These are phyloP conservation scores for Simmondsia chinensis DNA, from an alignment of 148 eudicot species.

Conservation along the genomic window DNA sequence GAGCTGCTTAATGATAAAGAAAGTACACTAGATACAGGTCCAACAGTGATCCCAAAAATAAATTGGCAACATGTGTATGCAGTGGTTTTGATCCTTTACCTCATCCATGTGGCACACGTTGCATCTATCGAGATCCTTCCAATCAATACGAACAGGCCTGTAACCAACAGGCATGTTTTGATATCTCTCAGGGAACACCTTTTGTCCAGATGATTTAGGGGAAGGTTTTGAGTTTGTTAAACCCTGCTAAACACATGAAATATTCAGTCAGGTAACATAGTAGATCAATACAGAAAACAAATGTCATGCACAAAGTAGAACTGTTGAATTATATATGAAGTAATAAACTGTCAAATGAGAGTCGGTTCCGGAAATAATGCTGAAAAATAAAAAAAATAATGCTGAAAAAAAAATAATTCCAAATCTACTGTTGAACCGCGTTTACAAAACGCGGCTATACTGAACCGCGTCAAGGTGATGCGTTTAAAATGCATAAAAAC, in stretches of 20 bases:
- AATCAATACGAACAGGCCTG: slow-evolving; percentile 59
- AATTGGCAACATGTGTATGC: neutral
- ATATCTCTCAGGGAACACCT: slow-evolving; percentile 23
- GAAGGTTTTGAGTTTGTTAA: slow-evolving; percentile 29
- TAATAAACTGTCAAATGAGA: neutral
- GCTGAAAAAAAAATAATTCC: too few relatives aligned
- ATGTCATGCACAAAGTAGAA: neutral
- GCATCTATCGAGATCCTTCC: slow-evolving; percentile 98
- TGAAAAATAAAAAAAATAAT: too few relatives aligned
- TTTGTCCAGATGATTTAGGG: slow-evolving; percentile 24
- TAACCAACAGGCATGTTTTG: slow-evolving; percentile 41
- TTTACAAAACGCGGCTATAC: too few relatives aligned
- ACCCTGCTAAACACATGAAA: slow-evolving; percentile 37
- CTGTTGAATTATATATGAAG: neutral
- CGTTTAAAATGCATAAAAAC: too few relatives aligned
- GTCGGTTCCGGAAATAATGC: too few relatives aligned
- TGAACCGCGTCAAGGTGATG: too few relatives aligned
- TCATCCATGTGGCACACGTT: slow-evolving; percentile 99
- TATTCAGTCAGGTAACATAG: neutral
- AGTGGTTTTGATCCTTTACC: slow-evolving; percentile 22
- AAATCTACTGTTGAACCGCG: too few relatives aligned
- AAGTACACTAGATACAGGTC: slow-evolving; percentile 1
- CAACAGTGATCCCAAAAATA: slow-evolving; percentile 1
- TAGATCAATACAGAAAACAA: neutral
- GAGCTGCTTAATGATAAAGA: neutral